phyloP scores from a whole-genome alignment of 2,329 filamentous ascomycete species.

The Hymenoscyphus infarciens region DNA sequence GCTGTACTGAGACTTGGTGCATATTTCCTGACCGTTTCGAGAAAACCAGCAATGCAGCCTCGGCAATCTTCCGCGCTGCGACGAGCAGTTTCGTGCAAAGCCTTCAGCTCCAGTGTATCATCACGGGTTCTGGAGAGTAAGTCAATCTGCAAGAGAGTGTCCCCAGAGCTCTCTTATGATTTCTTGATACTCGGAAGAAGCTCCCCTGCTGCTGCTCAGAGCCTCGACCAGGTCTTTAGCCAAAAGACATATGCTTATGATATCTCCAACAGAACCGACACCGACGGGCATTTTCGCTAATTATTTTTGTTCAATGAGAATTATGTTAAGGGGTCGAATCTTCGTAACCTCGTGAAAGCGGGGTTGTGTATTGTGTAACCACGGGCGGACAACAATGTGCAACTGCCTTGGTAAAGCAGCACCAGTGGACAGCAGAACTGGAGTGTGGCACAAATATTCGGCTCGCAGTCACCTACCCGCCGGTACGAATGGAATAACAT shows the following conservation, averaged over 20 bases:
- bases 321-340: too few relatives aligned
- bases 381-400: too few relatives aligned
- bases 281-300: constrained; percentile 21
- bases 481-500: too few relatives aligned
- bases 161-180: constrained; percentile 29
- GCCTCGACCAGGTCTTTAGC: constrained; percentile 33
- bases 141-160: constrained; percentile 18
- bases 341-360: too few relatives aligned
- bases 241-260: constrained; percentile 31
- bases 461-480: too few relatives aligned
- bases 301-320: too few relatives aligned
- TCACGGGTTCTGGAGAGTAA: constrained; percentile 9
- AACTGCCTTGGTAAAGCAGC: too few relatives aligned
- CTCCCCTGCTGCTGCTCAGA: constrained; percentile 33
- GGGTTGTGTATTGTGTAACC: too few relatives aligned
- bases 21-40: constrained; percentile 17
- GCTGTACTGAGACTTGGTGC: constrained; percentile 17
- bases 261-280: constrained; percentile 35
- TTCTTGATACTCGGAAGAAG: constrained; percentile 33
- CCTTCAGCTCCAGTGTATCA: constrained; percentile 15
- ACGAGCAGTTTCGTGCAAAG: constrained; percentile 11
- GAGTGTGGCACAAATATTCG: too few relatives aligned
- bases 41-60: constrained; percentile 11
- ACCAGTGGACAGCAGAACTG: too few relatives aligned
- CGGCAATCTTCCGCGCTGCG: constrained; percentile 16